Percentiles rank a stretch among this genome's conserved stretches.
Evolutionary conservation across 768 basidiomycete genomes (phyloP).

Genomic region (Russula sp.): DNA sequence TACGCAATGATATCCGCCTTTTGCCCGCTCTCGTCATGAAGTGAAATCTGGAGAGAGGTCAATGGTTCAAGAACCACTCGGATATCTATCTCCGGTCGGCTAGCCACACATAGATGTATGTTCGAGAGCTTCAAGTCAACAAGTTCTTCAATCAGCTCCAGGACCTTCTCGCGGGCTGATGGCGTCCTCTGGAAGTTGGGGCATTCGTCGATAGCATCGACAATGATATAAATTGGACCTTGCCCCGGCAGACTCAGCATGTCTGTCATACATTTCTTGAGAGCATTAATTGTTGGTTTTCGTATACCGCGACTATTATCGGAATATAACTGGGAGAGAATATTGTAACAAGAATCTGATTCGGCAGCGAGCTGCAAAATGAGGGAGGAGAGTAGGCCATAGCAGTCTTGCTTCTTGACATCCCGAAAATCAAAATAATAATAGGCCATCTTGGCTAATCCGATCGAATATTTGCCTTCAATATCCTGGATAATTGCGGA

Average conservation of each 20-base stretch:
- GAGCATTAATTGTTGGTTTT: neutral
- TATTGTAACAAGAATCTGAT: neutral
- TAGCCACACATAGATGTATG: neutral
- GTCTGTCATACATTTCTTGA: neutral
- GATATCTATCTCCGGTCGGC: slow-evolving; percentile 5
- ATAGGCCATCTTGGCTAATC: neutral
- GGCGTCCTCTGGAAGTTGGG: neutral
- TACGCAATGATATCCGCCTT: slow-evolving; percentile 3
- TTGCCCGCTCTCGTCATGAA: neutral
- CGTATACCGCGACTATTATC: neutral
- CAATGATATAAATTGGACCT: neutral
- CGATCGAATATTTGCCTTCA: neutral
- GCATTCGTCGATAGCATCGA: slow-evolving; percentile 15
- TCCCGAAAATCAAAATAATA: slow-evolving; percentile 13
- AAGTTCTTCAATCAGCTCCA: slow-evolving; percentile 1
- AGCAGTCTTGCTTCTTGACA: neutral
- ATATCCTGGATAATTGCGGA: slow-evolving; percentile 12
- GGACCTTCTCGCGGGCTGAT: slow-evolving; percentile 7
- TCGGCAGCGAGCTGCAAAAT: slow-evolving; percentile 2
- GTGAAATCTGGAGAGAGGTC: neutral
- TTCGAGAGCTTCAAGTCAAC: neutral
- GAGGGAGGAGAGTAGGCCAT: slow-evolving; percentile 9
- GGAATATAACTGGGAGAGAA: slow-evolving; percentile 12
- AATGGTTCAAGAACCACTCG: neutral
- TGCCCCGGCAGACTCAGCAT: neutral